Conservation (phyloP, 2,329 filamentous ascomycete species). For the Sporothrix schenckii region DNA sequence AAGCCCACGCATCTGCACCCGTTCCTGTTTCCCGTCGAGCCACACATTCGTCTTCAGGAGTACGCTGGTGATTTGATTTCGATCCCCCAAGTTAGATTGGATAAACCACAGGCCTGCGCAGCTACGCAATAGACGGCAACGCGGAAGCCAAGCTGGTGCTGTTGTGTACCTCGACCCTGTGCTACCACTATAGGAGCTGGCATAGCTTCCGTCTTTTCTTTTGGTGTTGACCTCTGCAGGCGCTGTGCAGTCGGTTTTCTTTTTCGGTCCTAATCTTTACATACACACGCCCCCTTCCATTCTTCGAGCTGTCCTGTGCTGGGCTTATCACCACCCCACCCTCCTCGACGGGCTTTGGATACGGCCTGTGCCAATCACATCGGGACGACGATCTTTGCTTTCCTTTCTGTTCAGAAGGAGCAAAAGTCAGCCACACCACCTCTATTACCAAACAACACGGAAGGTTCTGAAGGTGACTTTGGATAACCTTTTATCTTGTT, state of each 20-base stretch:
- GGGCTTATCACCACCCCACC: conserved; percentile 19
- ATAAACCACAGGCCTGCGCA: conserved; percentile 2
- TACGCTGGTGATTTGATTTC: background rate
- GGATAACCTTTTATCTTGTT: background rate
- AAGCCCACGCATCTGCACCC: background rate
- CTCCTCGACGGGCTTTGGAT: conserved; percentile 3
- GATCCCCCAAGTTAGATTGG: background rate
- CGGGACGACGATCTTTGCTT: background rate
- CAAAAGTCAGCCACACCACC: conserved; percentile 10
- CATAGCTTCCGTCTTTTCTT: conserved; percentile 22
- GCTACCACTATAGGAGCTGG: conserved; percentile 31
- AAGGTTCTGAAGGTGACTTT: background rate
- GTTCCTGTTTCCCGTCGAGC: background rate
- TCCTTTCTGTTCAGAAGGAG: background rate
- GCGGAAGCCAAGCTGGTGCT: conserved; percentile 28
- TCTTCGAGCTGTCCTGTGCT: background rate
- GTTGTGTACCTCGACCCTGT: conserved; percentile 33
- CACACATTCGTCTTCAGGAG: background rate
- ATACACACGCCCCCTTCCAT: background rate
- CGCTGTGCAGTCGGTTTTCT: background rate
- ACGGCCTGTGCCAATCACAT: conserved; percentile 14
- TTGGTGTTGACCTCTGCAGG: background rate
- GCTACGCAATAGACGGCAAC: conserved; percentile 23
- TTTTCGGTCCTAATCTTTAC: background rate
- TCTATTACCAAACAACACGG: background rate